Conservation (phyloP, 352 stramenopile genomes). For the Elongisporangium prolatum region DNA sequence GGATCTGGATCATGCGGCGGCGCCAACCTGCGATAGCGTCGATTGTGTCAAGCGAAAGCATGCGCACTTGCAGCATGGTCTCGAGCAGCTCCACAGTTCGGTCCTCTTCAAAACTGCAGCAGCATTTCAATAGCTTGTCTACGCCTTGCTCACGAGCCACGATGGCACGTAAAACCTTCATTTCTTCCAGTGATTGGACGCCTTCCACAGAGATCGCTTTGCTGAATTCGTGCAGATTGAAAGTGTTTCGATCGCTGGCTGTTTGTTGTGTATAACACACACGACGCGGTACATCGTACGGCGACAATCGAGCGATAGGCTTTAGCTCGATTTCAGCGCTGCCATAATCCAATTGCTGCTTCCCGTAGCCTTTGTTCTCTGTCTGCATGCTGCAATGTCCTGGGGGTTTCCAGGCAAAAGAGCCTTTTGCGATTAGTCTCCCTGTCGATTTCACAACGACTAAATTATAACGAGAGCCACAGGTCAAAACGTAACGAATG, state of each 20-base stretch:
- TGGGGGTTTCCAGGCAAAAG: background rate
- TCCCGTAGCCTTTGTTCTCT: background rate
- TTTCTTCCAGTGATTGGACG: slow-evolving; percentile 50
- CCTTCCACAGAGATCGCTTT: slow-evolving; percentile 54
- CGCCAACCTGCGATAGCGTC: slow-evolving; percentile 58
- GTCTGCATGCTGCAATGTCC: background rate
- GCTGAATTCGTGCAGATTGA: background rate
- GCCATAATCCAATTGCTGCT: background rate
- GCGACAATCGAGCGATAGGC: slow-evolving; percentile 1
- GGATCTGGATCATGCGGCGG: slow-evolving; percentile 46
- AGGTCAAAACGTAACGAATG: background rate
- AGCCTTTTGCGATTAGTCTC: slow-evolving; percentile 1
- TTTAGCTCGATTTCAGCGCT: background rate
- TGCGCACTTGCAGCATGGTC: slow-evolving; percentile 37
- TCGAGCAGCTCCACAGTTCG: slow-evolving; percentile 39
- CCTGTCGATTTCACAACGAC: background rate
- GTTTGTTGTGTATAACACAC: background rate
- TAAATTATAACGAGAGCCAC: background rate
- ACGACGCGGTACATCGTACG: background rate
- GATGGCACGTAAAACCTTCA: slow-evolving; percentile 60
- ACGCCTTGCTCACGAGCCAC: slow-evolving; percentile 53
- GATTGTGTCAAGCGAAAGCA: slow-evolving; percentile 43
- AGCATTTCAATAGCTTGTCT: slow-evolving; percentile 42
- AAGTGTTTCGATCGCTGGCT: background rate
- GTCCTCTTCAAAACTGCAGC: slow-evolving; percentile 46